phyloP scores from a whole-genome alignment of 2,329 filamentous ascomycete genomes.

The Magnaporthiopsis poae region DNA sequence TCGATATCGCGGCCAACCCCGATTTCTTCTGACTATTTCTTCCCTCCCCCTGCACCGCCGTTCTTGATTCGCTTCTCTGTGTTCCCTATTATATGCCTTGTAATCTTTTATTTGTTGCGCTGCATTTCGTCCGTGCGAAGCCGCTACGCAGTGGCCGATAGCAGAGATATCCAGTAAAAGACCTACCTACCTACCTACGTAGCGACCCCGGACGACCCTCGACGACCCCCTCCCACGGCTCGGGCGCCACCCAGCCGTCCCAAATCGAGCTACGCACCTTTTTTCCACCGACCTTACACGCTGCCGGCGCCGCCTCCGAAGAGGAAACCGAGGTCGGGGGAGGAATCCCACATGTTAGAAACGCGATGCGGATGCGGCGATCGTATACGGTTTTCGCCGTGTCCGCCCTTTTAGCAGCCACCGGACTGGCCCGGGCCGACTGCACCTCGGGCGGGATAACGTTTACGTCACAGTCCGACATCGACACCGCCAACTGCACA shows the following conservation, averaged over 20 bases:
- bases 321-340: neutral
- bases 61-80: too few relatives aligned
- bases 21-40: too few relatives aligned
- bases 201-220: neutral
- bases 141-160: neutral
- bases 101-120: too few relatives aligned
- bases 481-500: slow-evolving; percentile 6
- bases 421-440: neutral
- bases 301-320: neutral
- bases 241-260: neutral
- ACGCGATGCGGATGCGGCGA: slow-evolving; percentile 6
- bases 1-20: too few relatives aligned
- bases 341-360: neutral
- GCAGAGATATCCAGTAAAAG: too few relatives aligned
- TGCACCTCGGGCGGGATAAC: neutral
- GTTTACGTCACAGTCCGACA: slow-evolving; percentile 2
- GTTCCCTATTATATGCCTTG: too few relatives aligned
- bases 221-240: neutral
- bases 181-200: too few relatives aligned
- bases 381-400: slow-evolving; percentile 7
- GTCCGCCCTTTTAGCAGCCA: slow-evolving; percentile 3
- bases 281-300: neutral
- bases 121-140: too few relatives aligned
- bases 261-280: neutral
- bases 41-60: too few relatives aligned